Percentiles rank a stretch among this genome's conserved stretches.
Conservation (phyloP, 2,329 filamentous ascomycete genomes). For the Penicillium verrucosum region DNA sequence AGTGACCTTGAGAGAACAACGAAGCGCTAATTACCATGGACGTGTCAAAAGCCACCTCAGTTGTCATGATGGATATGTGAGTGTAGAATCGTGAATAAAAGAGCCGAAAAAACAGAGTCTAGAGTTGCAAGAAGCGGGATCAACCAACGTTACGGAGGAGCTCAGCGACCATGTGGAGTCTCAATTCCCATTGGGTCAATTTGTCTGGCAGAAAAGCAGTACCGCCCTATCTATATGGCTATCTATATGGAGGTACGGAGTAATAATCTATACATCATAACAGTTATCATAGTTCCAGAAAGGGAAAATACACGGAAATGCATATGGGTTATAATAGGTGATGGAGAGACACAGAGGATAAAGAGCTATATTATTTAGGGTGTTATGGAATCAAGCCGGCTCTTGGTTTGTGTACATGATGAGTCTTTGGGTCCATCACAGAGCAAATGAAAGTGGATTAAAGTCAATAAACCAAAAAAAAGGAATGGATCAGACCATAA, state of each 20-base stretch:
- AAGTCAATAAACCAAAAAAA: neutral
- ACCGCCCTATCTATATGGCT: neutral
- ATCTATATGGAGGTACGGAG: too few relatives aligned
- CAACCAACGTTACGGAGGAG: neutral
- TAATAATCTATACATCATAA: neutral
- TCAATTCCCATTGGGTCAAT: neutral
- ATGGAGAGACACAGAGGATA: neutral
- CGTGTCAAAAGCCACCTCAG: conserved; percentile 77
- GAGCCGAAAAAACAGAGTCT: neutral
- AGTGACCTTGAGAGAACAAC: neutral
- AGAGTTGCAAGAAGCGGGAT: conserved; percentile 7
- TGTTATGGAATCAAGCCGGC: neutral
- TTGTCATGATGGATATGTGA: conserved; percentile 58
- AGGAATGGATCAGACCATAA: conserved; percentile 15
- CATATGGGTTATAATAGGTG: neutral
- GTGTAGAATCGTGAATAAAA: neutral
- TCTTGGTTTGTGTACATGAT: too few relatives aligned
- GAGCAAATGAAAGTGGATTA: neutral
- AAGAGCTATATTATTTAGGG: neutral
- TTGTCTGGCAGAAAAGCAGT: neutral
- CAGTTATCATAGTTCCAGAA: neutral
- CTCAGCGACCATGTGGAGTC: neutral
- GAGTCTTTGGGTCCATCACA: neutral
- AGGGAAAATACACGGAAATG: too few relatives aligned
- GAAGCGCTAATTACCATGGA: conserved; percentile 62